A percentile compares a stretch with the other conserved stretches of the same genome.
Evolutionary conservation across 352 stramenopile genomes (phyloP).

Genomic region (Phytophthora nicotianae): DNA sequence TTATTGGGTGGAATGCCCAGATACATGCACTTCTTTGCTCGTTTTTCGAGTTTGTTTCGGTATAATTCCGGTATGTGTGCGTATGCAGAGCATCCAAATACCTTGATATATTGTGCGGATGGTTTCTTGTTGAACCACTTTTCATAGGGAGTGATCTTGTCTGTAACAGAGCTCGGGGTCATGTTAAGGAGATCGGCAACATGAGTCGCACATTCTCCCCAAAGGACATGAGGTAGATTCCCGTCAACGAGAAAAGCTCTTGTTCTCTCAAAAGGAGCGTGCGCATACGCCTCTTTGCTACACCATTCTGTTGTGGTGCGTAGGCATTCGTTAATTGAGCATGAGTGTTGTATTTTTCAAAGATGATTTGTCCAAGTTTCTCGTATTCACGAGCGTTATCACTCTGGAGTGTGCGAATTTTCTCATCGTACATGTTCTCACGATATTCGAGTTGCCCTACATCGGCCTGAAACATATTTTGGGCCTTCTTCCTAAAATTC

Average conservation of each 20-base stretch:
- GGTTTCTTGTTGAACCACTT: constrained; percentile 2
- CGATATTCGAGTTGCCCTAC: not conserved
- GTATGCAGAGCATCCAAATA: constrained; percentile 8
- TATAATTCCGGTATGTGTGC: too few relatives aligned
- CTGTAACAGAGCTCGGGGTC: not conserved
- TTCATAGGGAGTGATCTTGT: not conserved
- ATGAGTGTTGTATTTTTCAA: not conserved
- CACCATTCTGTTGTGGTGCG: not conserved
- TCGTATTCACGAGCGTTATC: not conserved
- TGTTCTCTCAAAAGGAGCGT: not conserved
- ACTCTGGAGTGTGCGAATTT: not conserved
- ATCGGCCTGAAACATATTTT: not conserved
- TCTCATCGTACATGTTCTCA: not conserved
- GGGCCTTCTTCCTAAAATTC: not conserved
- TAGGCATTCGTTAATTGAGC: not conserved
- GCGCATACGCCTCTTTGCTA: not conserved
- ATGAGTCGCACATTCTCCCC: not conserved
- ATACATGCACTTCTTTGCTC: too few relatives aligned
- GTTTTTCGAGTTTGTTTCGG: too few relatives aligned
- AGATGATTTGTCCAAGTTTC: not conserved
- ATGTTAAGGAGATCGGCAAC: not conserved
- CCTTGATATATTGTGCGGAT: constrained; percentile 2
- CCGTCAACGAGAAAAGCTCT: not conserved
- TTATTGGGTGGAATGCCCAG: too few relatives aligned
- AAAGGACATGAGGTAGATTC: not conserved